Percentiles rank a stretch among this genome's conserved stretches.
These are phyloP conservation scores for Paspalum notatum DNA, from an alignment of 176 grass and related monocot genomes.

Conservation along the genomic window DNA sequence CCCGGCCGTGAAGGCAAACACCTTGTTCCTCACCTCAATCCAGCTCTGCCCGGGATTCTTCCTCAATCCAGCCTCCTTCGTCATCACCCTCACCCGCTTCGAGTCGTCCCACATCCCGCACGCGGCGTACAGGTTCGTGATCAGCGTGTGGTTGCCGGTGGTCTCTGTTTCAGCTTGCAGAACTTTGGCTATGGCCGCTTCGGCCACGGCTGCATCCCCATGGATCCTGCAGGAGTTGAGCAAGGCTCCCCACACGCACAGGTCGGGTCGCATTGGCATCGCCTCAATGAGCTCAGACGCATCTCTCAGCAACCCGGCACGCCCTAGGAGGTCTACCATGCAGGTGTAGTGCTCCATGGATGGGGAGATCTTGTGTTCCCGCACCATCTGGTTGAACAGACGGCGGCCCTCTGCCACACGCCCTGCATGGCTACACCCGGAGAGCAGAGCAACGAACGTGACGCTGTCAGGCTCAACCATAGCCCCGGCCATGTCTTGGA, in stretches of 20 bases:
- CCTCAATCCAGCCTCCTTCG: slow-evolving; percentile 55
- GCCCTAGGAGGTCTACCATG: slow-evolving; percentile 69
- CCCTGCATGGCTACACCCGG: slow-evolving; percentile 53
- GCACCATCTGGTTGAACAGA: slow-evolving; percentile 57
- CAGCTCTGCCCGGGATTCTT: slow-evolving; percentile 73
- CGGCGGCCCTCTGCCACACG: slow-evolving; percentile 49
- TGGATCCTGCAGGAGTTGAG: slow-evolving; percentile 67
- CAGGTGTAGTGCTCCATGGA: slow-evolving; percentile 72
- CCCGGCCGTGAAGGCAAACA: slow-evolving; percentile 43
- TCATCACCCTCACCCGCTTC: slow-evolving; percentile 62
- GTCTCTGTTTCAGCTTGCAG: slow-evolving; percentile 24
- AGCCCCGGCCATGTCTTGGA: slow-evolving; percentile 35
- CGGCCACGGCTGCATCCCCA: slow-evolving; percentile 33
- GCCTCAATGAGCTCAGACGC: slow-evolving; percentile 37
- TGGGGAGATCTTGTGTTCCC: slow-evolving; percentile 39
- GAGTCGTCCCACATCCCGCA: slow-evolving; percentile 64
- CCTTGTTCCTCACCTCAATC: slow-evolving; percentile 54
- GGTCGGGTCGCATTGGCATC: slow-evolving; percentile 56
- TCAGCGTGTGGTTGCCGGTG: slow-evolving; percentile 58
- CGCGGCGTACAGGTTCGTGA: slow-evolving; percentile 62
- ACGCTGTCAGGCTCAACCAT: slow-evolving; percentile 40
- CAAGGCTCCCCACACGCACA: slow-evolving; percentile 63
- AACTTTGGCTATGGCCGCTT: slow-evolving; percentile 42
- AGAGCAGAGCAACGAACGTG: slow-evolving; percentile 54
- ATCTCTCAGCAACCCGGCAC: slow-evolving; percentile 54